Evolutionary conservation across 257 asterid genomes (phyloP).

Genomic region (Anisodus tanguticus): DNA sequence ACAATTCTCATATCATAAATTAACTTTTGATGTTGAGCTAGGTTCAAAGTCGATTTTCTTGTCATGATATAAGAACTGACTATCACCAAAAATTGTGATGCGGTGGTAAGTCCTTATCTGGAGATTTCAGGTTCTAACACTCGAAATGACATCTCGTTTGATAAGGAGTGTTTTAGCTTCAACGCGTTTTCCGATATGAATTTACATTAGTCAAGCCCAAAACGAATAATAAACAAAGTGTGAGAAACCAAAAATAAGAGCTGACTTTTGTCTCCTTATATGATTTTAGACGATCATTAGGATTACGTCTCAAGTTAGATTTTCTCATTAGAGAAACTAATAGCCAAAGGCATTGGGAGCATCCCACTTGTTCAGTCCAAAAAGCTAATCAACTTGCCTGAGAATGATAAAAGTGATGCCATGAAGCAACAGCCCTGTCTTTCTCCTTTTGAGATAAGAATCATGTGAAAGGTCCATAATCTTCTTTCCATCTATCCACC

Average conservation of each 20-base stretch:
- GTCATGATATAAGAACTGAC: not conserved
- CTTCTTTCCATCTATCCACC: not conserved
- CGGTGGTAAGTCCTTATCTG: not conserved
- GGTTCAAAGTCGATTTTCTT: not conserved
- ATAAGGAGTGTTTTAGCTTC: not conserved
- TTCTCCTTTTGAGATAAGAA: not conserved
- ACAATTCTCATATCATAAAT: not conserved
- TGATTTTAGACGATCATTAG: not conserved
- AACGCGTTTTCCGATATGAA: accelerated
- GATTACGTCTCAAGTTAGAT: not conserved
- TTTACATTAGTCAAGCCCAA: not conserved
- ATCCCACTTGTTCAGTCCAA: not conserved
- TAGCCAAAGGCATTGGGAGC: not conserved
- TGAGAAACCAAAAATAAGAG: not conserved
- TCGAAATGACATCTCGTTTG: not conserved
- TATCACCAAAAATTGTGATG: not conserved
- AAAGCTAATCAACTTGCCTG: not conserved
- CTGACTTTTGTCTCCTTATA: too few relatives aligned
- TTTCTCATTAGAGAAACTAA: not conserved
- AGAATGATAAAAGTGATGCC: not conserved
- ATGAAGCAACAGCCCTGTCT: not conserved
- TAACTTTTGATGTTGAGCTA: not conserved
- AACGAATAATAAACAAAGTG: not conserved
- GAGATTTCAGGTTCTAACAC: too few relatives aligned
- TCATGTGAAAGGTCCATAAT: not conserved